Evolutionary conservation across 148 eudicot species (phyloP).

Genomic region (Simmondsia chinensis): DNA sequence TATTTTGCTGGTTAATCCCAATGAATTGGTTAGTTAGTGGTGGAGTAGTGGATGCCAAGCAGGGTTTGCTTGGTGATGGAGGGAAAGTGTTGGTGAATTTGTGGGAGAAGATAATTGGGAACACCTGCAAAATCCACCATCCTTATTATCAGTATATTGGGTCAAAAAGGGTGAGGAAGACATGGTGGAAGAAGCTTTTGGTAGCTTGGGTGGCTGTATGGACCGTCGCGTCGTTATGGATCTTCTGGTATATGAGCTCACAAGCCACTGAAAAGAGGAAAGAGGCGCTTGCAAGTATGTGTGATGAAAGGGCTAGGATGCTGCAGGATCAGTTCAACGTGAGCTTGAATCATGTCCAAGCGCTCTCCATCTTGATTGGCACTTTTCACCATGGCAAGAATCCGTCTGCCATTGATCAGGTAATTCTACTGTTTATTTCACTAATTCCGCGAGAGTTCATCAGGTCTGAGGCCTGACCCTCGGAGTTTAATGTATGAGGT

Average conservation of each 20-base stretch:
- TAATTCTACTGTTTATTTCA: no score
- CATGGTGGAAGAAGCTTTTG: conserved; percentile 62
- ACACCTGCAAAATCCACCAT: conserved; percentile 42
- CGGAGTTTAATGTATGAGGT: no score
- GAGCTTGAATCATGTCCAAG: conserved; percentile 94
- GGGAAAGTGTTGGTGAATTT: conserved; percentile 31
- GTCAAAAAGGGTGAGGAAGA: conserved; percentile 36
- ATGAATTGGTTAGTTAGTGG: conserved; percentile 61
- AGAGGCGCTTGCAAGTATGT: conserved; percentile 79
- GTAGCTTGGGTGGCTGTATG: conserved; percentile 51
- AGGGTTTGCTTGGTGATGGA: conserved; percentile 31
- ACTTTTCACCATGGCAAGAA: conserved; percentile 84
- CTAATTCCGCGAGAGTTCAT: no score
- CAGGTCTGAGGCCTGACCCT: no score
- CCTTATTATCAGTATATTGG: conserved; percentile 43
- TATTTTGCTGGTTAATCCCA: conserved; percentile 76
- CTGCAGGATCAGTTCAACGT: conserved; percentile 97
- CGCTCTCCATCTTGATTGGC: conserved; percentile 80
- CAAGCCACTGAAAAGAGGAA: conserved; percentile 72
- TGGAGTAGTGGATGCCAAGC: conserved; percentile 47
- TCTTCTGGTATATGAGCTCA: conserved; percentile 54
- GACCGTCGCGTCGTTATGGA: conserved; percentile 28
- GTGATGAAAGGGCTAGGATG: conserved; percentile 99
- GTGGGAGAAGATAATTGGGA: conserved; percentile 41
- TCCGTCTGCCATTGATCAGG: conserved; percentile 98